A percentile compares a stretch with the other conserved stretches of the same genome.
These are phyloP conservation scores for Ogataea nitratoaversa DNA, from an alignment of 805 yeast genomes.

Conservation along the genomic window DNA sequence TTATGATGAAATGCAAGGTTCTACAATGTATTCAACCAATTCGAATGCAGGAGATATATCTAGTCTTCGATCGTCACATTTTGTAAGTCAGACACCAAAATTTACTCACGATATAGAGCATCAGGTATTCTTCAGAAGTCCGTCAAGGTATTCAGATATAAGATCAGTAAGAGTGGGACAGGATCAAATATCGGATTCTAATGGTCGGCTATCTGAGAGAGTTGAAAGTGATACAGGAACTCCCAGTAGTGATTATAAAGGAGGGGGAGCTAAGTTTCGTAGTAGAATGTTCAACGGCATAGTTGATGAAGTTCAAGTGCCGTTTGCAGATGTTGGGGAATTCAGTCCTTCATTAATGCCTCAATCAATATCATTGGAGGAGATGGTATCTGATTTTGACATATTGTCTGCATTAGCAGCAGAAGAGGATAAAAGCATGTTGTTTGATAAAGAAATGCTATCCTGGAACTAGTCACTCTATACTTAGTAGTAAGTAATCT, in stretches of 20 bases:
- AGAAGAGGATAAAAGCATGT: constrained; percentile 5
- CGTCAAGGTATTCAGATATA: neutral
- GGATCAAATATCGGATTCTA: neutral
- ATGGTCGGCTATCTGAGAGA: no score
- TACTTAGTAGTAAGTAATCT: constrained; percentile 3
- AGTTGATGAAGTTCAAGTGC: neutral
- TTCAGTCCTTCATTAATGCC: constrained; percentile 4
- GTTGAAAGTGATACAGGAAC: no score
- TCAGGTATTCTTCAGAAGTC: neutral
- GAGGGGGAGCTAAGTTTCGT: neutral
- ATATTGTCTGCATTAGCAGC: constrained; percentile 11
- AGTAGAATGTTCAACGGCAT: neutral
- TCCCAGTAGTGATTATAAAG: neutral
- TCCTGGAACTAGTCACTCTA: constrained; percentile 5
- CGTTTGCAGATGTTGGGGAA: neutral
- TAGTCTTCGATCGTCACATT: neutral
- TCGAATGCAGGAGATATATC: neutral
- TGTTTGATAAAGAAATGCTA: constrained; percentile 10
- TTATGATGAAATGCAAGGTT: no score
- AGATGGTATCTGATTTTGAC: constrained; percentile 13
- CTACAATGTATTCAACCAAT: neutral
- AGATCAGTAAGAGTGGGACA: neutral
- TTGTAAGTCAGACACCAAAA: neutral
- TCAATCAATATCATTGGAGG: constrained; percentile 10
- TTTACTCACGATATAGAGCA: neutral